Base-by-base conservation (phyloP, 1,284 basidiomycete genomes). In the Mycosarcoma maydis region DNA sequence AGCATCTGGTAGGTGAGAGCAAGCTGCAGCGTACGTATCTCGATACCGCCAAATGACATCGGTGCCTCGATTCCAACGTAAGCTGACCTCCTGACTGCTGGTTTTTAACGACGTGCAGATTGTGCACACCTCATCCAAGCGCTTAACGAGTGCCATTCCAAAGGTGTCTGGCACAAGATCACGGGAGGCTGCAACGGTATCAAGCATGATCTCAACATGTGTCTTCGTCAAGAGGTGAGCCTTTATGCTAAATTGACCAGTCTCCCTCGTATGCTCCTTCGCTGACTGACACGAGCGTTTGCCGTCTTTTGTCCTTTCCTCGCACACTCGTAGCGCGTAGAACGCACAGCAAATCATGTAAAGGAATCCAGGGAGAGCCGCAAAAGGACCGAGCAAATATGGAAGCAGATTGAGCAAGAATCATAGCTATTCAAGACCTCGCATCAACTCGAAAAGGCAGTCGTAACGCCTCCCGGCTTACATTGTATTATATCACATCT, bases 121-220 rank as follows among this genome's bases (percentile, higher is more conserved):
- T 76, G 73, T 45, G 72, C 68, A 16, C 64, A 62, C 22, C 55
- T 71, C 17, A 76, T 76, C 19, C 56, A 68, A 39, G 62, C 58
- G 1, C 59, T 76, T 20, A 57, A 71, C 30, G 64, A 76, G 34
- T 76, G 73, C 33, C 73, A 76, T 27, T 56, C 64, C 22, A 49
- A 47, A 17, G 68, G 68, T 10, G 57, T 57, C 40, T 55, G 59
- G 49, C 58, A 68, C 46, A 70, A 71, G 46, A 56, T 71, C 51
- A 67, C 72, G 2, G 73, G 73, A 16, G 66, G 59, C 24, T 76
- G 73, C 44, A 76, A 76, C 39, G 71, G 54, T 29, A 65, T 76
- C 48, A 76, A 76, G 50, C 46, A 61, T 32, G 71, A 73, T 13
- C 67, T 76, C 46, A 76, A 73, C 44, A 64, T 64, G 49, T 76